Base-by-base conservation (phyloP, 2,329 filamentous ascomycete species). In the Cladosporium oxysporum region DNA sequence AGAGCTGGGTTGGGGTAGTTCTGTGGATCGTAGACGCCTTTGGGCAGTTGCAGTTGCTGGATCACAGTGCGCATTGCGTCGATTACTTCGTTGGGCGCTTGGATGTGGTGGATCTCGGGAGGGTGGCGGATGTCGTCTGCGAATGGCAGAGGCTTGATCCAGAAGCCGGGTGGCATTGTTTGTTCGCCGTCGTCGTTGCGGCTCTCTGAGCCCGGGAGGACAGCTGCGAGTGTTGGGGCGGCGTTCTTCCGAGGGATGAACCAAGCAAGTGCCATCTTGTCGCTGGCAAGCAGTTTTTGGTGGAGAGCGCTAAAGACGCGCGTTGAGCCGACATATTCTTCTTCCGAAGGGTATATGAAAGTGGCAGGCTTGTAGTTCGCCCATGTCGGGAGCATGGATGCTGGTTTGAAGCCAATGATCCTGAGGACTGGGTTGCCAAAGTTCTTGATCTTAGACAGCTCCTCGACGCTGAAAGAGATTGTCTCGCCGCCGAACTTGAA, bases 401-500 rank as follows among this genome's bases (percentile, higher is more conserved):
- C 83, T 7, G 92, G 88, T 76, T 98, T 99, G 84, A 99, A 99
- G 6, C 95, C 95, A 65, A 99, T 90, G 70, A 99, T 90, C 5
- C 93, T 89, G 65, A 99, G 90, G 14, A 91, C 83, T 0, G 92
- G 91, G 1, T 90, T 84, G 2, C 93, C 94, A 72, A 97, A 97
- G 70, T 91, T 83, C 68, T 89, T 89, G 66, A 99, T 83, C 23
- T 85, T 81, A 66, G 89, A 90, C 67, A 94, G 88, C 76, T 99
- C 94, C 37, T 97, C 93, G 0, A 89, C 85, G 0, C 89, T 89
- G 76, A 99, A 99, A 58, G 90, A 86, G 57, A 99, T 87, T 58
- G 92, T 92, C 70, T 96, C 92, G 47, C 92, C 93, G 14, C 94
- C 95, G 74, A 98, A 98, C 73, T 95, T 97, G 83, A 95, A 99